phyloP scores from a whole-genome alignment of 495 filamentous ascomycete genomes.

The Choiromyces venosus region DNA sequence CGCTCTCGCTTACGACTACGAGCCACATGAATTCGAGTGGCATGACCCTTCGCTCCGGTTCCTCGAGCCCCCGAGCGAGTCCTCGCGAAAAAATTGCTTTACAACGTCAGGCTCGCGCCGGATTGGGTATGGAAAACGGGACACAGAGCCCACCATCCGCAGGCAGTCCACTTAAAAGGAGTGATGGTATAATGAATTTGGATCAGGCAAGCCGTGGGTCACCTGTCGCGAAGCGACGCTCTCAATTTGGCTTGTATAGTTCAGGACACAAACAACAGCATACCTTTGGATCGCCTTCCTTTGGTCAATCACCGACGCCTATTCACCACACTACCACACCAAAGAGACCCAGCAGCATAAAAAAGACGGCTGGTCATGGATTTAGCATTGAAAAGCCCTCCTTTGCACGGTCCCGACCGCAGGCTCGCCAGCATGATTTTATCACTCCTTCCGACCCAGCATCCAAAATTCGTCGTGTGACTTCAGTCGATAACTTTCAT shows the following conservation, averaged over 20 bases:
- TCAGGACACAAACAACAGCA: conserved; percentile 47
- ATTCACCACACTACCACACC: conserved; percentile 23
- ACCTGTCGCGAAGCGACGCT: conserved; percentile 59
- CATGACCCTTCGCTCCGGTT: conserved; percentile 38
- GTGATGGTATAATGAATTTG: conserved; percentile 80
- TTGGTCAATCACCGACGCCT: conserved; percentile 20
- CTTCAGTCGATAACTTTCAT: conserved; percentile 67
- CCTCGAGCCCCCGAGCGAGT: conserved; percentile 37
- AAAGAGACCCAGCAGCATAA: conserved; percentile 23
- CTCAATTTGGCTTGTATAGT: conserved; percentile 40
- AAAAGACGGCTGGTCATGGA: conserved; percentile 26
- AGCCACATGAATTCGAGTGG: conserved; percentile 40
- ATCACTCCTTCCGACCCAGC: conserved; percentile 48
- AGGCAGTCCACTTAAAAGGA: conserved; percentile 80
- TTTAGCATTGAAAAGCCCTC: conserved; percentile 30
- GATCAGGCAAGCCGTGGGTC: conserved; percentile 61
- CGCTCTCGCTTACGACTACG: conserved; percentile 33
- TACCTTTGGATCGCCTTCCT: conserved; percentile 26
- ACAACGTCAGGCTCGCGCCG: conserved; percentile 34
- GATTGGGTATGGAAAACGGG: conserved; percentile 37
- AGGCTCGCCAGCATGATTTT: conserved; percentile 48
- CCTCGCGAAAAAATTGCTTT: conserved; percentile 34
- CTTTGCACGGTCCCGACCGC: conserved; percentile 44
- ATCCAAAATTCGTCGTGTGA: conserved; percentile 56
- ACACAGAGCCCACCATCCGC: conserved; percentile 25